Evolutionary conservation across 306 rosid genomes (phyloP).

Genomic region (Mimosa bimucronata): DNA sequence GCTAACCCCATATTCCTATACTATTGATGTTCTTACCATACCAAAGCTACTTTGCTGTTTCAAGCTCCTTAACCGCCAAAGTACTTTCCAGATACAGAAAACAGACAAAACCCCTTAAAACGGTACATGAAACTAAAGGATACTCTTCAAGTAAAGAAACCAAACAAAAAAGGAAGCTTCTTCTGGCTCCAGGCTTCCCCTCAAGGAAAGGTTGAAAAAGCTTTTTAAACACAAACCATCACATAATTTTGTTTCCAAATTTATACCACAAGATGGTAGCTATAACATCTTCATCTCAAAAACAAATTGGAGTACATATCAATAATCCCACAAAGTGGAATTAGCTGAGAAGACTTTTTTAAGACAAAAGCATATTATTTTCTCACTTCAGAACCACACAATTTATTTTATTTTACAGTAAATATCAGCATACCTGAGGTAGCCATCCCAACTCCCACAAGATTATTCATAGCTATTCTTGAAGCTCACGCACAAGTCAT

Average conservation of each 20-base stretch:
- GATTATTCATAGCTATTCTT: slow-evolving; percentile 49
- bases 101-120: slow-evolving; percentile 15
- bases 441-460: slow-evolving; percentile 61
- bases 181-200: not conserved
- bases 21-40: slow-evolving; percentile 21
- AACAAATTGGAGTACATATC: not conserved
- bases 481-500: slow-evolving; percentile 36
- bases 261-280: not conserved
- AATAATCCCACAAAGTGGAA: slow-evolving; percentile 11
- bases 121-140: not conserved
- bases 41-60: slow-evolving; percentile 12
- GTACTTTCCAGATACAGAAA: slow-evolving; percentile 27
- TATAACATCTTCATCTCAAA: not conserved
- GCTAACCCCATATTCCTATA: slow-evolving; percentile 8
- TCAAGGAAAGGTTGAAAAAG: slow-evolving; percentile 1
- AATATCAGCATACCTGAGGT: slow-evolving; percentile 63
- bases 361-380: slow-evolving; percentile 7
- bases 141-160: slow-evolving; percentile 8
- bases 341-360: not conserved
- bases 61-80: not conserved
- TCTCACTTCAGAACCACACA: slow-evolving; percentile 14
- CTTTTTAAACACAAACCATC: slow-evolving; percentile 6
- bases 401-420: slow-evolving; percentile 22
- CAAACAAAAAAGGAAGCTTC: slow-evolving; percentile 18
- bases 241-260: not conserved